phyloP scores from a whole-genome alignment of 1,284 basidiomycete genomes.

The Pascua sp. region DNA sequence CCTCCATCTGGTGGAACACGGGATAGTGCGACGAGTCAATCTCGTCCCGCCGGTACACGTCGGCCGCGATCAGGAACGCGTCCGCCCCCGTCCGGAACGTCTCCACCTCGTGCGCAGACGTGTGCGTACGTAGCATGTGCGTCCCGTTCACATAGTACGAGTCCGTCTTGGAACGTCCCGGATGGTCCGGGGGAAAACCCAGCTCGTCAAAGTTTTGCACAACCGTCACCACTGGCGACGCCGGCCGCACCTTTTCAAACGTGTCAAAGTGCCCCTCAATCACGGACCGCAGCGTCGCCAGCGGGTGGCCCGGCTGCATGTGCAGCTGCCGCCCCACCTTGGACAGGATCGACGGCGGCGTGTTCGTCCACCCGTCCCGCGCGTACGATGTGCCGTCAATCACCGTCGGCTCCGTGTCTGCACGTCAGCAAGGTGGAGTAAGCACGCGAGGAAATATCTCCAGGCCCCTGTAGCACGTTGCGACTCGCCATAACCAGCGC shows the following conservation, averaged over 20 bases:
- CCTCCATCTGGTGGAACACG: slow-evolving; percentile 98
- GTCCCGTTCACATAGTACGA: slow-evolving; percentile 92
- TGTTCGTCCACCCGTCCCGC: slow-evolving; percentile 76
- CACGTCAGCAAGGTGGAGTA: neutral
- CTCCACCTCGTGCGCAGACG: slow-evolving; percentile 95
- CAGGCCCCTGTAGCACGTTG: no score
- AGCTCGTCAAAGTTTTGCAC: slow-evolving; percentile 95
- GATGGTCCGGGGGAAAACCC: slow-evolving; percentile 89
- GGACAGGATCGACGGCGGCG: slow-evolving; percentile 76
- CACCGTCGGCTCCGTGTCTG: slow-evolving; percentile 19
- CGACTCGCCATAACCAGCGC: no score
- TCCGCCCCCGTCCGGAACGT: slow-evolving; percentile 73
- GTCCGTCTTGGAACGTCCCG: slow-evolving; percentile 83
- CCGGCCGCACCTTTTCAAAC: slow-evolving; percentile 53
- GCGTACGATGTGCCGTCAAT: slow-evolving; percentile 54
- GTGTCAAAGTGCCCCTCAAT: slow-evolving; percentile 76
- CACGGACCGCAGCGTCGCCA: slow-evolving; percentile 75
- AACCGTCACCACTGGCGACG: slow-evolving; percentile 85
- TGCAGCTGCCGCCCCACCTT: slow-evolving; percentile 72
- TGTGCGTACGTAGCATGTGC: slow-evolving; percentile 93
- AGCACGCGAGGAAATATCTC: no score
- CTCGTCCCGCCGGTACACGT: slow-evolving; percentile 97
- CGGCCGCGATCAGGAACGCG: slow-evolving; percentile 90
- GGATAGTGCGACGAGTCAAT: slow-evolving; percentile 97
- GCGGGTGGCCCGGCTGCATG: slow-evolving; percentile 72